phyloP scores from a whole-genome alignment of 1,284 basidiomycete genomes.

The Papiliotrema terrestris region DNA sequence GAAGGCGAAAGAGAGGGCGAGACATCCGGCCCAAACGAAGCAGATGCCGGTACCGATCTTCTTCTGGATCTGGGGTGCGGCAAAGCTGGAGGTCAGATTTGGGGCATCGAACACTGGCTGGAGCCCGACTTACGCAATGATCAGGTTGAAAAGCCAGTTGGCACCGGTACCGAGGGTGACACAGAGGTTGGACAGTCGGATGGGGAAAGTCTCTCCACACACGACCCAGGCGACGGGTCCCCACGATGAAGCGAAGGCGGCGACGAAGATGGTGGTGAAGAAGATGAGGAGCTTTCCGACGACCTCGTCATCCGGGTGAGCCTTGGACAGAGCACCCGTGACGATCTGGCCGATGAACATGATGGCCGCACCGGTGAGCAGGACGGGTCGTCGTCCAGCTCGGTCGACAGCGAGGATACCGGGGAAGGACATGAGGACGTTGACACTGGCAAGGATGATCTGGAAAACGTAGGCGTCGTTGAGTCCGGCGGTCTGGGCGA shows the following conservation, averaged over 20 bases:
- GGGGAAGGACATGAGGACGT: slow-evolving; percentile 47
- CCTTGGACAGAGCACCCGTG: slow-evolving; percentile 47
- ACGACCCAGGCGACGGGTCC: slow-evolving; percentile 50
- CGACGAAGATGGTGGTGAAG: slow-evolving; percentile 53
- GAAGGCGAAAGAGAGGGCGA: slow-evolving; percentile 31
- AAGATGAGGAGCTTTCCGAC: slow-evolving; percentile 53
- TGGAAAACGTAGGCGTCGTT: slow-evolving; percentile 49
- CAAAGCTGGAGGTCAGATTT: slow-evolving; percentile 18
- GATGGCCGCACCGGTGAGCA: slow-evolving; percentile 50
- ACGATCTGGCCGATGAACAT: slow-evolving; percentile 52
- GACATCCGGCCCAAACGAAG: slow-evolving; percentile 49
- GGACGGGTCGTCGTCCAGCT: slow-evolving; percentile 50
- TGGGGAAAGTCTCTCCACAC: slow-evolving; percentile 50
- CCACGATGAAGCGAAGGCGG: slow-evolving; percentile 51
- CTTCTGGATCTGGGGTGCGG: slow-evolving; percentile 45
- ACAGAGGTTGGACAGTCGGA: slow-evolving; percentile 45
- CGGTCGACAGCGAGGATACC: slow-evolving; percentile 49
- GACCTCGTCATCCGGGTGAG: slow-evolving; percentile 27
- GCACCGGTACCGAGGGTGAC: slow-evolving; percentile 49
- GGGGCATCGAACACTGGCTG: not conserved
- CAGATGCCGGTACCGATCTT: slow-evolving; percentile 45
- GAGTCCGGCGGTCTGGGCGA: slow-evolving; percentile 48
- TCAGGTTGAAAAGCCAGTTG: slow-evolving; percentile 49
- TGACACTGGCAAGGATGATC: slow-evolving; percentile 51
- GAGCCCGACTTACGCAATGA: slow-evolving; percentile 31